phyloP scores from a whole-genome alignment of 2,329 filamentous ascomycete genomes.

The Rhytidhysteron rufulum region DNA sequence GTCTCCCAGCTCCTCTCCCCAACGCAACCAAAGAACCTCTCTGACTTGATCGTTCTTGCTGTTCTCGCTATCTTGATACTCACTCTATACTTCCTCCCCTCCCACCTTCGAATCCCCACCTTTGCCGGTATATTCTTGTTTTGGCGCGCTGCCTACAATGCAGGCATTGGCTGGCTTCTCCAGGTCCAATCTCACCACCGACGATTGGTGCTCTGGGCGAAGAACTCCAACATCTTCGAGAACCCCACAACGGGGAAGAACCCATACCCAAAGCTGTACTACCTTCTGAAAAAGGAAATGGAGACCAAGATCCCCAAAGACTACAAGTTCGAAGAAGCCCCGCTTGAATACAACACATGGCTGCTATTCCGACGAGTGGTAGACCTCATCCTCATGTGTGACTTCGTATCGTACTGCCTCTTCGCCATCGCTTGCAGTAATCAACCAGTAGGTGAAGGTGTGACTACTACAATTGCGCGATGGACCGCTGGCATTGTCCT shows the following conservation, averaged over 20 bases:
- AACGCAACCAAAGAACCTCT: constrained; percentile 90
- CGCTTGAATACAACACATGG: constrained; percentile 99
- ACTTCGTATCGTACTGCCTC: constrained; percentile 94
- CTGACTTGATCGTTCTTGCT: constrained; percentile 74
- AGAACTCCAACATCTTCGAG: constrained; percentile 81
- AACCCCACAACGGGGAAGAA: constrained; percentile 76
- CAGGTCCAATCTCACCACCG: constrained; percentile 87
- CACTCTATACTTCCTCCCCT: constrained; percentile 69
- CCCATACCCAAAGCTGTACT: constrained; percentile 76
- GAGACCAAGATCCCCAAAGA: constrained; percentile 92
- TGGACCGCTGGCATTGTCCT: constrained; percentile 76
- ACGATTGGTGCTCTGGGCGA: constrained; percentile 81
- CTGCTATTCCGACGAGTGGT: constrained; percentile 92
- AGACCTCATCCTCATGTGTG: constrained; percentile 97
- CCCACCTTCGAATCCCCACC: constrained; percentile 64
- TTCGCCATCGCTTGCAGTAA: constrained; percentile 87
- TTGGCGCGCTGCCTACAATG: constrained; percentile 90
- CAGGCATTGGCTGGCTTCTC: constrained; percentile 86
- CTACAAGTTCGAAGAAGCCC: constrained; percentile 89
- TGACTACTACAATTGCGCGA: constrained; percentile 65
- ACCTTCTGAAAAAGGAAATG: constrained; percentile 79
- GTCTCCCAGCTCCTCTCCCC: constrained; percentile 95
- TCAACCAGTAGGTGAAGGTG: constrained; percentile 67
- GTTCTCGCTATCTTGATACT: constrained; percentile 74
- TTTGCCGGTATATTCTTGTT: constrained; percentile 84